Evolutionary conservation across 768 basidiomycete species (phyloP), one percentile per base, ranked within the genome.

Genomic region (Boletales sp.): DNA sequence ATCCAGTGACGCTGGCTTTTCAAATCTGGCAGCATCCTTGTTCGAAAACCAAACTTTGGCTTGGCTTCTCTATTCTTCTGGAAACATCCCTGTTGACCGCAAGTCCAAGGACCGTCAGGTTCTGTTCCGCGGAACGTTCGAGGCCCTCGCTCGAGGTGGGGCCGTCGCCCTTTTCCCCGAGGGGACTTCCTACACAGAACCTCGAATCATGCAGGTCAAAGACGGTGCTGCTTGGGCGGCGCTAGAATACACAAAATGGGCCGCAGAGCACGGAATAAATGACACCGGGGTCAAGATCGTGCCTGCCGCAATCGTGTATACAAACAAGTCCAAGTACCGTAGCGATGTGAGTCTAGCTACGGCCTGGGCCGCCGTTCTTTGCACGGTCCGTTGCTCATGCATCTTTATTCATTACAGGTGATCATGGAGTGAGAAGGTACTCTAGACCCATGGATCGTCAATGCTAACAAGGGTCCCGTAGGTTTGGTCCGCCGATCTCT

Each of bases 1-100:
- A 53, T 56, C 41, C 46, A 51, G 32, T 51, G 49, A 53, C 33
- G 46, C 46, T 44, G 13, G 35, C 39, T 13, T 28, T 37, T 60
- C 51, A 41, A 64, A 63, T 58, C 36, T 31, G 58, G 47, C 32
- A 86, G 87, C 87, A 19, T 78, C 82, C 41, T 74, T 99, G 40
- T 98, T 95, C 66, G 79, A 72, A 15, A 87, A 96, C 64, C 90
- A 90, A 3, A 67, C 82, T 10, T 72, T 86, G 49, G 77, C 79
- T 25, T 84, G 82, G 56, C 78, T 98, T 51, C 76, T 98, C 9
- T 80, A 80, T 46, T 87, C 88, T 53, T 88, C 95, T 2, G 94
- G 96, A n/a, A 96, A 96, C 68, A 94, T 99, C 56, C 94, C 95
- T 19, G 95, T 98, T 33, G 94, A 96, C 68, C 82, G 96, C 53